Evolutionary conservation across 768 basidiomycete genomes (phyloP), one percentile per base, ranked within the genome.

Genomic region (Lactarius sanguifluus): DNA sequence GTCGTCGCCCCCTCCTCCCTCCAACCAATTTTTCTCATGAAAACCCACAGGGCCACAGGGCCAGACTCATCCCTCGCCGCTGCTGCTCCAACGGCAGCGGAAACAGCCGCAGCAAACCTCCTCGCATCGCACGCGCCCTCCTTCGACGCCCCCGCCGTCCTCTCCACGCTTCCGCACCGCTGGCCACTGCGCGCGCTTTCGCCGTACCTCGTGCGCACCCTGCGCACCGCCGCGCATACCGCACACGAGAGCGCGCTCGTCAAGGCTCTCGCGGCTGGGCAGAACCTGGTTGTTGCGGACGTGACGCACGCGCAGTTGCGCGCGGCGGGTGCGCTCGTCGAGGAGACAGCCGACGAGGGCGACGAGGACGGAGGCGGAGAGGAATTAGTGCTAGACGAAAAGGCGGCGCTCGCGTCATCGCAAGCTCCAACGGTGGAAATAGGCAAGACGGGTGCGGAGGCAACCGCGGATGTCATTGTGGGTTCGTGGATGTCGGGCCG

Each of bases 121-220:
- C 80, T 92, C 65, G 76, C 85, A 13, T 59, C 66, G 57, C 74
- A 86, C 41, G 79, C 96, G 9, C 94, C 94, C 5, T 74, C 84
- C 59, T 79, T 84, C 32, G 96, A 94, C 94, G 85, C 93, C 1
- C 77, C 96, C 16, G 80, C 82, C 23, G 77, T 83, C 12, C 80
- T 96, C 65, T 86, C 91, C 0, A 85, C 88, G 5, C 95, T 96
- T 80, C 79, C 96, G 32, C 77, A 86, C 5, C 87, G 92, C 18
- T 92, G 92, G 3, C 84, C 94, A 65, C 84, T 92, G 28, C 82
- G 91, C 69, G 85, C 86, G 10, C 77, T 93, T 41, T 54, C 57
- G n/a, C 41, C 57, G 3, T 62, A 62, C 32, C 62, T 67, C 32
- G 41, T 63, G 4, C 61, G 66, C 8, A 15, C 62, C 9, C 32